Base-by-base conservation (phyloP, 495 filamentous ascomycete genomes). In the Ramalina intermedia region DNA sequence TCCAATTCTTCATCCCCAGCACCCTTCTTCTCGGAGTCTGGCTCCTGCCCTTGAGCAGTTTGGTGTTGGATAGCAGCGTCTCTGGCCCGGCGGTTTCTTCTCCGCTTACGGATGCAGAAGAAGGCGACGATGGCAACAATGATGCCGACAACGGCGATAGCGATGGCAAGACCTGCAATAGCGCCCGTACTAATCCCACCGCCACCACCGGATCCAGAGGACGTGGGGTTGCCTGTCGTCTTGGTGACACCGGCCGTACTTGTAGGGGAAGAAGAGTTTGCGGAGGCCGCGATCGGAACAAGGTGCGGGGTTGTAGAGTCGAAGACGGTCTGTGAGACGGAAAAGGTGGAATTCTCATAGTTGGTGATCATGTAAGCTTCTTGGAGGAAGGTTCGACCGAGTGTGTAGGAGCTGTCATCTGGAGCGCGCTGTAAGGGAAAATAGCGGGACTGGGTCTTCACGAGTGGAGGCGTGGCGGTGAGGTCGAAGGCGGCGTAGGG, bases 371-470 rank as follows among this genome's bases (percentile, higher is more conserved):
- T 36, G 41, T 55, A 57, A 43, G 74, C 71, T 64, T 78, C 75
- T 57, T 79, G 75, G 16, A 79, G 51, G 41, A 79, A 78, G 7
- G 66, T 67, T 12, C 75, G 62, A 5, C 75, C 75, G 2, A 79
- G 64, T 0, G 69, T 71, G 54, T 70, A 76, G 43, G 75, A 72
- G 1, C 57, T 63, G 11, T 67, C 60, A 48, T 76, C 69, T 23
- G 54, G 54, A 21, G 68, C 70, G 11, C 69, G 60, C 36, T 67
- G 67, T 23, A 79, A 59, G 1, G 75, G 75, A 49, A 78, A 79
- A 48, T 76, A 79, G 16, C 58, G 54, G 5, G 50, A 43, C 6
- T 59, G 45, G 16, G 62, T 61, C 2, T 57, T 40, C 13, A 71
- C 53, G 0, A 71, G 50, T 0, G 69, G 70, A 44, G 61, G 56